Base-by-base conservation (phyloP, 495 filamentous ascomycete genomes). In the Chaetomidium leptoderma region DNA sequence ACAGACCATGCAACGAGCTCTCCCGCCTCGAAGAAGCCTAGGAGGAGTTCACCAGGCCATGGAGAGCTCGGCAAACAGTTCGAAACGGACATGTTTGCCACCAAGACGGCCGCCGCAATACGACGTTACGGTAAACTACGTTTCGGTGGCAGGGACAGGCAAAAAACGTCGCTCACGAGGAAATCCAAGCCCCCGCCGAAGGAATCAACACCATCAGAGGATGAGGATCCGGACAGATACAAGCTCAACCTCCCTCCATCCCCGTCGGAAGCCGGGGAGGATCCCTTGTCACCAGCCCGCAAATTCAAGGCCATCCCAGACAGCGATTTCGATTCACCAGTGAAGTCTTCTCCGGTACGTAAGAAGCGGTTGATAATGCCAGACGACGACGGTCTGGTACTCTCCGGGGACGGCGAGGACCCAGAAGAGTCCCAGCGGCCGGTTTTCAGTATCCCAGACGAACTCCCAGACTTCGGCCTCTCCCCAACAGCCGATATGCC, bases 391-490 rank as follows among this genome's bases (percentile, higher is more conserved):
- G 16, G 35, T n/a, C n/a, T 46, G 11, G 29, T 6, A 11, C 16
- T 43, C 9, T 43, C 52, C 6, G n/a, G 30, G 6, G 47, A 51
- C 7, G 0, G 4, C 35, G 23, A 40, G 0, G 13, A 13, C 24
- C 4, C 6, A 10, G 60, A 63, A 32, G 54, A 52, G n/a, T 51
- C 57, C 2, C 54, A 61, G 24, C 43, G 49, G 1, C 57, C 51
- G 11, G 36, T 27, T 0, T 57, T 66, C 36, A 53, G 27, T 6
- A 61, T 66, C 3, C 63, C 60, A 17, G 55, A 58, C 16, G 39
- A 56, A 3, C 36, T 60, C 17, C 53, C 64, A 7, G 49, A 55
- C 35, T n/a, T 47, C 16, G 23, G 17, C 53, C 24, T 43, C 23
- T 56, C 44, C 5, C 57, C 45, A 16, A 40, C 23, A 23, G 33